Evolutionary conservation across 78 protist species (phyloP), one percentile per base, ranked within the genome.

Genomic region (Monosiga brevicollis): DNA sequence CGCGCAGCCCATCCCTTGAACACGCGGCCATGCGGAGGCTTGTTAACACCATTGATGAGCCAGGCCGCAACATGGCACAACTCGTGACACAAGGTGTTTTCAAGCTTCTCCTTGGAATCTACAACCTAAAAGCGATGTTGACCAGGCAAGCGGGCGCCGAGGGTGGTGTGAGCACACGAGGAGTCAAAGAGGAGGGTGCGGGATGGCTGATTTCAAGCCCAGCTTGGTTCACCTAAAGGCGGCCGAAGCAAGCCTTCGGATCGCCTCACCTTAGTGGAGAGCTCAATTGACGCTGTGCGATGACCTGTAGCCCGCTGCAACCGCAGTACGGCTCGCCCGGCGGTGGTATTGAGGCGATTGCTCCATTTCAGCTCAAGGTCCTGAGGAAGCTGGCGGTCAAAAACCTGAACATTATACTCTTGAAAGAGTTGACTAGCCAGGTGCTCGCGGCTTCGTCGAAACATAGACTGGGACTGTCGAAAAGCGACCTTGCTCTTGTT

Each of bases 51-150:
- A n/a, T 82, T 24, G 42, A 82, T 3, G 15, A 82, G 38, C 85
- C 85, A 82, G 29, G 85, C 85, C 0, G 78, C 85, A 0, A 36
- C 85, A 35, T 82, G 85, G 79, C 85, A 82, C 85, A 82, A 43
- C 35, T 82, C 85, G 41, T 82, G 85, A 41, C 70, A 40, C 26
- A 82, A 78, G 1, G 85, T 82, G 73, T 20, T 72, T 20, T 32
- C 3, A 29, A 73, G 40, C 25, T 78, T 76, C 78, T 74, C 72
- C 20, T 34, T 40, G 73, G 36, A 11, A 25, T 82, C 85, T 1
- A 82, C 39, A 2, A 81, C 73, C 76, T 80, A 70, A 70, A 24
- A 23, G 73, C 73, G 24, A 70, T 70, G 62, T 6, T 49, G 62
- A 49, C 62, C 6, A 20, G 62, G 62, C 6, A 49, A 49, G 6